Evolutionary conservation across 495 filamentous ascomycete genomes (phyloP), one percentile per base, ranked within the genome.

Genomic region (Trichoderma reesei): DNA sequence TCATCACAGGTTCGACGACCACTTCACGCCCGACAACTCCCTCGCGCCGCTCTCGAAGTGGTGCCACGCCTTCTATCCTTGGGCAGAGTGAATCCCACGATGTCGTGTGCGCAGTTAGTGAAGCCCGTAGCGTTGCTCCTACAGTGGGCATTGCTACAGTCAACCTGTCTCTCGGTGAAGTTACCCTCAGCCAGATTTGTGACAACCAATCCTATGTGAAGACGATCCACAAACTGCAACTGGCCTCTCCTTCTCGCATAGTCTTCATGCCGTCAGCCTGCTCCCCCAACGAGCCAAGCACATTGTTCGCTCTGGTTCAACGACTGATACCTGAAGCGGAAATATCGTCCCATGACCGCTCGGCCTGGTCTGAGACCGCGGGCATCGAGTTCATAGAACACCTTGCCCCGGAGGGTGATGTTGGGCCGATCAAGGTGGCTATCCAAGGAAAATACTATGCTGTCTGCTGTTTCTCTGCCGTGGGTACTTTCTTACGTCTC

Each of bases 101-200:
- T 61, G 85, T 97, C 67, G 77, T 97, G 51, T 98, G 93, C 70
- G 92, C 94, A n/a, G 76, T 97, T 63, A 90, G 88, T 66, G 94
- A 99, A 74, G 91, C 88, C 60, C 88, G 89, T 44, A 90, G 91
- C 13, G 82, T 93, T 37, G 88, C 90, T 60, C 89, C 89, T 18
- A 90, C 85, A n/a, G 88, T 98, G 33, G 95, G 93, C 8, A 78
- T 98, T 60, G 90, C 94, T 16, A 90, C 93, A 66, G 78, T 98
- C 69, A 96, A 98, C 72, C 76, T 95, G 9, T 88, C 87, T 48
- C 91, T 89, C 11, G 87, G 77, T 39, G 89, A 94, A 72, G 88
- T 87, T 14, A 85, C 94, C 42, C 76, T 98, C 13, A 95, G 90
- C 72, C 91, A 97, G 69, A 91, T 96, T 63, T 90, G 88, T 71